Evolutionary conservation across 805 yeast species (phyloP).

Genomic region (Saccharomycopsis vini): DNA sequence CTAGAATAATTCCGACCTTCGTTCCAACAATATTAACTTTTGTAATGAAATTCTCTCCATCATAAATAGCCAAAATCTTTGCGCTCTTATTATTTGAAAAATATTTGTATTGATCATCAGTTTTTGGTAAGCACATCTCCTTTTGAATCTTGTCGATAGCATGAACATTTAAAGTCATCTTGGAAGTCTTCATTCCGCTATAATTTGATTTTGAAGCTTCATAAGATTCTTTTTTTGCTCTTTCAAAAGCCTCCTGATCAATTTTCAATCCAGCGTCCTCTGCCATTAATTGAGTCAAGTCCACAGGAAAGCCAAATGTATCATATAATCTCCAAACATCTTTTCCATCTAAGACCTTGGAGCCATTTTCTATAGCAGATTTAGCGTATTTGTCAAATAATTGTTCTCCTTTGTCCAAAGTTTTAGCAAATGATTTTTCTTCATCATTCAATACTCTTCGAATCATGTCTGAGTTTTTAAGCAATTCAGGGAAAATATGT

Average conservation of each 20-base stretch:
- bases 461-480: slow-evolving; percentile 56
- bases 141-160: slow-evolving; percentile 64
- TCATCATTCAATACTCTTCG: slow-evolving; percentile 93
- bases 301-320: slow-evolving; percentile 98
- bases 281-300: slow-evolving; percentile 95
- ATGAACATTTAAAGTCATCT: slow-evolving; percentile 78
- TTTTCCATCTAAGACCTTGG: slow-evolving; percentile 74
- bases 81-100: slow-evolving; percentile 62
- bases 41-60: slow-evolving; percentile 51
- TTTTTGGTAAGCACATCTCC: slow-evolving; percentile 55
- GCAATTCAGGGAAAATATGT: slow-evolving; percentile 79
- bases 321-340: slow-evolving; percentile 98
- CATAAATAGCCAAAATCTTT: slow-evolving; percentile 59
- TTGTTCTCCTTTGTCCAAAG: slow-evolving; percentile 96
- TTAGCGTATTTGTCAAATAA: slow-evolving; percentile 88
- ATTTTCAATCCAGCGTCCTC: slow-evolving; percentile 92
- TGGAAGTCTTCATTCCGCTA: slow-evolving; percentile 41
- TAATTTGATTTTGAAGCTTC: slow-evolving; percentile 93
- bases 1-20: slow-evolving; percentile 64
- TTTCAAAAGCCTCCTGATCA: slow-evolving; percentile 87
- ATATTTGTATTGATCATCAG: slow-evolving; percentile 78
- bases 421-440: slow-evolving; percentile 89
- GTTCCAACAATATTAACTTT: slow-evolving; percentile 34
- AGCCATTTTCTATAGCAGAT: slow-evolving; percentile 65
- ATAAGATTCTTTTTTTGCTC: slow-evolving; percentile 77